Percentiles rank a stretch among this genome's conserved stretches.
These are phyloP conservation scores for Vitis riparia DNA, from an alignment of 164 flowering plant genomes.

Conservation along the genomic window DNA sequence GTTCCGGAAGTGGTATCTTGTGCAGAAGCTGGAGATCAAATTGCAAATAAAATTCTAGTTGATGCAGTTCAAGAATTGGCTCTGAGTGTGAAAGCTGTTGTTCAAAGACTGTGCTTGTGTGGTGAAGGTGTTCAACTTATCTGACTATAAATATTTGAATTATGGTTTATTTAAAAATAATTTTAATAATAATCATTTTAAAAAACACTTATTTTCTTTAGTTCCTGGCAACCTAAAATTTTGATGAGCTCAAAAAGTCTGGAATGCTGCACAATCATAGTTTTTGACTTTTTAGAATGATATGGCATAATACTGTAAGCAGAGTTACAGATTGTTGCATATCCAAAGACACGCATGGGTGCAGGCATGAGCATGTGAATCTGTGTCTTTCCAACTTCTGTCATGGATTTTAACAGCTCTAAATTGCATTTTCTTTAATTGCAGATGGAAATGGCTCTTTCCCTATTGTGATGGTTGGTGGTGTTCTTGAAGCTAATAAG, in stretches of 20 bases:
- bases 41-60: slow-evolving; percentile 63
- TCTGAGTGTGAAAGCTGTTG: slow-evolving; percentile 84
- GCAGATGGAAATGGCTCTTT: slow-evolving; percentile 79
- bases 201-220: no score
- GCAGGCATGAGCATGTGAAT: no score
- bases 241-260: no score
- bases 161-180: neutral
- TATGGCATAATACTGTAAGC: no score
- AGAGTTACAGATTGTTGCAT: no score
- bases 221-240: no score
- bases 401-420: no score
- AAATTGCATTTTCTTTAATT: slow-evolving; percentile 3
- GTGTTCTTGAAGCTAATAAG: slow-evolving; percentile 86
- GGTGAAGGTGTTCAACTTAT: slow-evolving; percentile 62
- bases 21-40: slow-evolving; percentile 89
- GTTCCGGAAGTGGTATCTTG: slow-evolving; percentile 87
- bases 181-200: neutral
- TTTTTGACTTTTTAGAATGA: no score
- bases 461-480: slow-evolving; percentile 96
- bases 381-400: no score
- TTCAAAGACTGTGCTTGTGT: slow-evolving; percentile 69
- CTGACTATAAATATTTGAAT: neutral
- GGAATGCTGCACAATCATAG: no score
- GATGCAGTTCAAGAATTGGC: slow-evolving; percentile 84
- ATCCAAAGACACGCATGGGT: no score